phyloP scores from a whole-genome alignment of 768 basidiomycete genomes.

The Naganishia randhawae region DNA sequence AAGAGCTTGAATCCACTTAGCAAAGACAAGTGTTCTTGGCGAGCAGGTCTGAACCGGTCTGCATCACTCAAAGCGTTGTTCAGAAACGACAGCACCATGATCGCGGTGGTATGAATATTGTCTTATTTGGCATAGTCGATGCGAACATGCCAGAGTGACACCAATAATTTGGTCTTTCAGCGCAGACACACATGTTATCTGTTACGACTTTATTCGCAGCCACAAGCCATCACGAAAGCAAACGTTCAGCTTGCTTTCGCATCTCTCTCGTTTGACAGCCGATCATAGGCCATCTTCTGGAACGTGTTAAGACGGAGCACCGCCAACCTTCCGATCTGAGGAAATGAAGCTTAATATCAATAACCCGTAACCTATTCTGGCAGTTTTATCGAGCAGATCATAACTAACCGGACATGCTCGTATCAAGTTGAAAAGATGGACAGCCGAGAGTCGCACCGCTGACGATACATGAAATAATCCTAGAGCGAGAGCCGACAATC shows the following conservation, averaged over 20 bases:
- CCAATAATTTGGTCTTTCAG: too few relatives aligned
- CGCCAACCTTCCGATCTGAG: slow-evolving; percentile 72
- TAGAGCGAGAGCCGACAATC: slow-evolving; percentile 79
- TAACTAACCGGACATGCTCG: slow-evolving; percentile 67
- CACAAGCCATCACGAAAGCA: too few relatives aligned
- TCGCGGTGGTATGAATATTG: too few relatives aligned
- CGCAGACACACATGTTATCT: too few relatives aligned
- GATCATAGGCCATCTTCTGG: slow-evolving; percentile 79
- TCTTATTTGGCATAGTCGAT: too few relatives aligned
- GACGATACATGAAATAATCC: slow-evolving; percentile 79
- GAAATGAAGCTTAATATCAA: neutral
- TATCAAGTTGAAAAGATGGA: slow-evolving; percentile 78
- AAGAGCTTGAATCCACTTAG: neutral
- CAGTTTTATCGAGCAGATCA: slow-evolving; percentile 28
- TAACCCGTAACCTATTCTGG: neutral
- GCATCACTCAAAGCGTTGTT: too few relatives aligned
- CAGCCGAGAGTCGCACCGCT: slow-evolving; percentile 62
- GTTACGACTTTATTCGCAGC: too few relatives aligned
- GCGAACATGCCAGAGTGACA: too few relatives aligned
- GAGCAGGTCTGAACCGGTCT: too few relatives aligned
- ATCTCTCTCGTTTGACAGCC: slow-evolving; percentile 55
- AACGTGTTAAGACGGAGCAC: slow-evolving; percentile 79
- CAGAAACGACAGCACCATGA: too few relatives aligned
- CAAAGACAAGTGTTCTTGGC: slow-evolving; percentile 3
- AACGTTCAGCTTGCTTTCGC: too few relatives aligned